Evolutionary conservation across 2,329 filamentous ascomycete genomes (phyloP).

Genomic region (Sarocladium strictum): DNA sequence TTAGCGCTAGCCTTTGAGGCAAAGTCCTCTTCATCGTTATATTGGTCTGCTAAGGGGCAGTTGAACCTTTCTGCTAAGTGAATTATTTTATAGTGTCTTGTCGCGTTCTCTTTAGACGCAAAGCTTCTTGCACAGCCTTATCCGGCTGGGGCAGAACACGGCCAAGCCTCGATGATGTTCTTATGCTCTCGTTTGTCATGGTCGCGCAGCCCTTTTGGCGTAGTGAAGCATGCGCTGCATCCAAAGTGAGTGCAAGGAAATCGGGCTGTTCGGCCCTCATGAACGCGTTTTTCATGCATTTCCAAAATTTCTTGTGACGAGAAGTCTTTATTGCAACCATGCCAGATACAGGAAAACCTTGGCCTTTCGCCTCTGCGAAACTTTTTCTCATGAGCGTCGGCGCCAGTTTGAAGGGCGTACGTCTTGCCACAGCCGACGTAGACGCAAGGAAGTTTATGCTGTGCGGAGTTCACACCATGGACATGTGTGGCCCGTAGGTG

Average conservation of each 20-base stretch:
- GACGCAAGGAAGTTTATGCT: neutral
- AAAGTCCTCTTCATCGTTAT: neutral
- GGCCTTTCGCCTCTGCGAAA: neutral
- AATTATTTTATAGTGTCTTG: slow-evolving; percentile 1
- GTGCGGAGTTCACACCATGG: neutral
- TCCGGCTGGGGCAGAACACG: neutral
- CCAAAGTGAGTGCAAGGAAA: too few relatives aligned
- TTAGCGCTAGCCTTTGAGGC: neutral
- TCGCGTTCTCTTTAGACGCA: neutral
- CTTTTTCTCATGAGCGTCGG: neutral
- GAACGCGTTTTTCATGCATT: neutral
- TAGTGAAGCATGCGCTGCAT: too few relatives aligned
- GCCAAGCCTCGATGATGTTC: slow-evolving; percentile 1
- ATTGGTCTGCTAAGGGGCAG: slow-evolving; percentile 1
- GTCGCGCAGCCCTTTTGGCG: slow-evolving; percentile 2
- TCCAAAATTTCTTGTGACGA: neutral
- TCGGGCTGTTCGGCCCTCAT: neutral
- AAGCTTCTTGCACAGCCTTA: slow-evolving; percentile 1
- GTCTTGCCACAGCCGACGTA: slow-evolving; percentile 1
- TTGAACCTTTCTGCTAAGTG: neutral
- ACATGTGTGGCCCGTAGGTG: neutral
- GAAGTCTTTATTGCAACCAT: neutral
- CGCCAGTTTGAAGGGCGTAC: slow-evolving; percentile 1
- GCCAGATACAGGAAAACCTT: slow-evolving; percentile 1
- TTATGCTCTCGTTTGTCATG: neutral